phyloP scores from a whole-genome alignment of 2,329 filamentous ascomycete genomes.

The Fusarium graminum region DNA sequence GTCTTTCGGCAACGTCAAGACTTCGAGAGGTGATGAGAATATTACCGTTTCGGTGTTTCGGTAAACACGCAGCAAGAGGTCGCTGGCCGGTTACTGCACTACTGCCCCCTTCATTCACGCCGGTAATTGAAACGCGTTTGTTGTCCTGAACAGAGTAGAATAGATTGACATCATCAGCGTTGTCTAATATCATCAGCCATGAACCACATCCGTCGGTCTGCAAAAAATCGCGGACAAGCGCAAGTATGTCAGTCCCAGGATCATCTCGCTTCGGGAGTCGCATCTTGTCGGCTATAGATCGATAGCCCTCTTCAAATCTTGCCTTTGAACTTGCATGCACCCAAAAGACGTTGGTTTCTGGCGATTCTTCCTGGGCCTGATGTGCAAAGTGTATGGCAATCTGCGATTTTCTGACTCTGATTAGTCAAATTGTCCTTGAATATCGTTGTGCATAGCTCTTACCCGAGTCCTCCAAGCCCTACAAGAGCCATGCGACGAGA shows the following conservation, averaged over 20 bases:
- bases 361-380: conserved; percentile 42
- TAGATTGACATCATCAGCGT: conserved; percentile 31
- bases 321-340: conserved; percentile 52
- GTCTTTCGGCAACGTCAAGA: conserved; percentile 19
- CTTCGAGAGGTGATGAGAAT: conserved; percentile 42
- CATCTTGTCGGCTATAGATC: conserved; percentile 51
- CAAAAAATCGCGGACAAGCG: conserved; percentile 51
- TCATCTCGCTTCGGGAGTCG: conserved; percentile 51
- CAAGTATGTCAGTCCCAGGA: conserved; percentile 51
- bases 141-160: conserved; percentile 9
- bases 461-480: conserved; percentile 8
- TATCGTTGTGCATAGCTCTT: background rate
- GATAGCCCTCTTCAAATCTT: conserved; percentile 54
- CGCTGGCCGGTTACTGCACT: background rate
- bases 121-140: too few species aligned
- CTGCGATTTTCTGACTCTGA: conserved; percentile 40
- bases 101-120: background rate
- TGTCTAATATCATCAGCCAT: conserved; percentile 46
- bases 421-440: background rate
- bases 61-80: conserved; percentile 28
- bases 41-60: conserved; percentile 14
- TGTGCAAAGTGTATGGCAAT: conserved; percentile 55
- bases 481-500: conserved; percentile 48
- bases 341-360: conserved; percentile 55
- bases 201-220: conserved; percentile 38